Base-by-base conservation (phyloP, 495 filamentous ascomycete species). In the Trichoderma orchidacearum region DNA sequence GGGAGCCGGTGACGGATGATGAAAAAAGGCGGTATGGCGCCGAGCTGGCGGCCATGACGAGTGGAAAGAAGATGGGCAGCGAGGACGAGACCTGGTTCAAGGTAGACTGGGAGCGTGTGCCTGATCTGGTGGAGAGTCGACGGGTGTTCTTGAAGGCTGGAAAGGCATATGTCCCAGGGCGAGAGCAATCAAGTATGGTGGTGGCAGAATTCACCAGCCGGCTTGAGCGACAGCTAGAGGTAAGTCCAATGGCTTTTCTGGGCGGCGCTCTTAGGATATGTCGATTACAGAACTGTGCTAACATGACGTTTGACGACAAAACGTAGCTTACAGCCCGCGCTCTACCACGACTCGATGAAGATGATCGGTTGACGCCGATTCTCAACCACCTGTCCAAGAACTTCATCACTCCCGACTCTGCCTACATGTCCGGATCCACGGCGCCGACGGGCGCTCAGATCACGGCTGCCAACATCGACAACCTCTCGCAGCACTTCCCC, bases 311-410 rank as follows among this genome's bases (percentile, higher is more conserved):
- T n/a, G n/a, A n/a, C n/a, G n/a, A n/a, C n/a, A n/a, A n/a, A n/a
- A n/a, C n/a, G n/a, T 56, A 92, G 85, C 76, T 92, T 29, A 95
- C 94, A 5, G 85, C 89, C 28, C 85, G 91, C 41, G 90, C 90
- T 4, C 78, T 97, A 6, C 94, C 94, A 0, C 84, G 90, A 1
- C 78, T 99, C 17, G 94, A 99, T 64, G 94, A 99, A 73, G 93
- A 99, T 66, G 90, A 96, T 68, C 87, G 94, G 31, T 80, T 99
- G 17, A 86, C 87, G 1, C 94, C 94, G 0, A 97, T 99, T 66
- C 79, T 99, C 30, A 79, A 88, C 56, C 94, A 99, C 65, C 80
- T 97, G 18, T 88, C 87, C 34, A 87, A 90, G 65, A 92, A 90
- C 69, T 97, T 97, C 67, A 83, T 88, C 58, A 86, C 90, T 6